A percentile compares a stretch with the other conserved stretches of the same genome.
phyloP scores from a whole-genome alignment of 805 yeast species.

The Ogataea parapolymorpha region DNA sequence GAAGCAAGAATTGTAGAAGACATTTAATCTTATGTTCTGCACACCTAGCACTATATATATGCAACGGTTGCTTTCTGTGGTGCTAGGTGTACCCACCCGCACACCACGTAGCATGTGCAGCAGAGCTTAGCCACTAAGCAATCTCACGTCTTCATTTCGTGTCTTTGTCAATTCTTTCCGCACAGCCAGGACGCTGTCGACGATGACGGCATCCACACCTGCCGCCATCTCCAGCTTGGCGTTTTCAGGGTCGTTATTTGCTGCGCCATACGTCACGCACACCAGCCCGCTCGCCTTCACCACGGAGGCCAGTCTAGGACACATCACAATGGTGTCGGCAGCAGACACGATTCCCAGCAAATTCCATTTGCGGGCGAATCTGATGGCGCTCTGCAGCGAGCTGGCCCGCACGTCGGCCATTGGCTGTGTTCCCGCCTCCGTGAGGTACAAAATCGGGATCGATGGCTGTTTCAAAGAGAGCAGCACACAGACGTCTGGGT shows the following conservation, averaged over 20 bases:
- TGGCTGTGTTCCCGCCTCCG: slow-evolving; percentile 79
- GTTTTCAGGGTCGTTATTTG: slow-evolving; percentile 79
- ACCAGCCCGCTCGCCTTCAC: slow-evolving; percentile 89
- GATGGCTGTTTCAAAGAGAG: slow-evolving; percentile 89
- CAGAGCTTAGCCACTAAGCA: slow-evolving; percentile 7
- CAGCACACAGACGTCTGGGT: slow-evolving; percentile 87
- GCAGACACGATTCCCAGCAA: slow-evolving; percentile 89
- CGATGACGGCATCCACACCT: slow-evolving; percentile 98
- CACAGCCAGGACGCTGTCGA: slow-evolving; percentile 91
- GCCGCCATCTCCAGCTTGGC: slow-evolving; percentile 85
- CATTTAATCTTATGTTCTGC: slow-evolving; percentile 17
- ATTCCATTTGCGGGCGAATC: slow-evolving; percentile 90
- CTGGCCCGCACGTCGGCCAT: slow-evolving; percentile 91
- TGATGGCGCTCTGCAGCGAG: slow-evolving; percentile 83
- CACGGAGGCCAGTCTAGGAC: slow-evolving; percentile 88
- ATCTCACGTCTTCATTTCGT: slow-evolving; percentile 12
- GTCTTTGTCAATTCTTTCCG: slow-evolving; percentile 62
- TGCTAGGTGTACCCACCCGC: slow-evolving; percentile 5
- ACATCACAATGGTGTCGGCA: slow-evolving; percentile 77
- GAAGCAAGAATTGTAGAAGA: slow-evolving; percentile 48
- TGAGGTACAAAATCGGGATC: slow-evolving; percentile 83
- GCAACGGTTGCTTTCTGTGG: not conserved
- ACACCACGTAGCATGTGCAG: slow-evolving; percentile 3
- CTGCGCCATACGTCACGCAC: slow-evolving; percentile 86
- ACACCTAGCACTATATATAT: slow-evolving; percentile 1